Percentiles rank a stretch among this genome's conserved stretches.
Conservation (phyloP, 1,139 yeast genomes). For the Trichomonascaceae sp. region DNA sequence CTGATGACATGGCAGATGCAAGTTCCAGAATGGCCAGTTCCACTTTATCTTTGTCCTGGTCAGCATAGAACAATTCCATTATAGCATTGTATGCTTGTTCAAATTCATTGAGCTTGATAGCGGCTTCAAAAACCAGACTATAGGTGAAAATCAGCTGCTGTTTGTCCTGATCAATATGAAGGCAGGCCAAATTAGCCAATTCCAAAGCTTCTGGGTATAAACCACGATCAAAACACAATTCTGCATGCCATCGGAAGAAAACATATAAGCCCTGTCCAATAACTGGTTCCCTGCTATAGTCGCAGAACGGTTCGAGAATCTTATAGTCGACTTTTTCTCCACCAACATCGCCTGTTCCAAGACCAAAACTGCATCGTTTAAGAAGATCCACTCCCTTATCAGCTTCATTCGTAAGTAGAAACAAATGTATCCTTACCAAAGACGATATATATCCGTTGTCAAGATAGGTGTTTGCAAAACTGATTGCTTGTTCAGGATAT, state of each 20-base stretch:
- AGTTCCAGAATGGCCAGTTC: slow-evolving; percentile 5
- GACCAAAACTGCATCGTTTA: slow-evolving; percentile 16
- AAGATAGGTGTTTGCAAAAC: slow-evolving; percentile 16
- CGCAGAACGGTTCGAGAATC: slow-evolving; percentile 10
- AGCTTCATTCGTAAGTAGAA: slow-evolving; percentile 15
- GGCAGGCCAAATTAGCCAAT: slow-evolving; percentile 17
- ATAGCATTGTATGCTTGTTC: slow-evolving; percentile 31
- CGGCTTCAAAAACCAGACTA: slow-evolving; percentile 20
- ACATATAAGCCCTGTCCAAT: slow-evolving; percentile 16
- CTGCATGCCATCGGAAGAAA: slow-evolving; percentile 13
- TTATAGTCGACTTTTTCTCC: slow-evolving; percentile 4
- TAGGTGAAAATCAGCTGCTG: slow-evolving; percentile 10
- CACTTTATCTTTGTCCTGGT: slow-evolving; percentile 10
- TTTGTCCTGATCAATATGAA: slow-evolving; percentile 7
- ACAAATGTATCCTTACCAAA: slow-evolving; percentile 23
- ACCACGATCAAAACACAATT: slow-evolving; percentile 7
- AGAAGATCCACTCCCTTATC: slow-evolving; percentile 18
- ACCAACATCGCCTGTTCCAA: slow-evolving; percentile 12
- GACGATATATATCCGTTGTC: slow-evolving; percentile 18
- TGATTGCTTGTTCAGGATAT: slow-evolving; percentile 8
- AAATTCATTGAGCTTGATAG: slow-evolving; percentile 21
- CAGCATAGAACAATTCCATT: slow-evolving; percentile 19
- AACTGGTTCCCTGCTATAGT: slow-evolving; percentile 9
- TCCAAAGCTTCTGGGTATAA: slow-evolving; percentile 14
- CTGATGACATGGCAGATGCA: slow-evolving; percentile 19